Base-by-base conservation (phyloP, 805 yeast genomes). In the Spencermartinsiella europaea region DNA sequence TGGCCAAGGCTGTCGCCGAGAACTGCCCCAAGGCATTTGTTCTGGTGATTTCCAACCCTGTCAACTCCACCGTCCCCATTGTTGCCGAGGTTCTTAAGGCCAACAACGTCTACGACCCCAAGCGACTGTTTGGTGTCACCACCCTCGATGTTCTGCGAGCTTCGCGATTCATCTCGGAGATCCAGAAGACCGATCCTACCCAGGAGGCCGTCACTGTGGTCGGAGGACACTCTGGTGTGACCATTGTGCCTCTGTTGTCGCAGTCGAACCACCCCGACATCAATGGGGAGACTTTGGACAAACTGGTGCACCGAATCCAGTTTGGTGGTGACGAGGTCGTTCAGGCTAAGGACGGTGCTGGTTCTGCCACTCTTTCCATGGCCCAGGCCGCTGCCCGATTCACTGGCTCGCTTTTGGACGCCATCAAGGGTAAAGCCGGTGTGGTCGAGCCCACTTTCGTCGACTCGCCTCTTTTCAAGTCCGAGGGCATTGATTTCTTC, bases 151-250 rank as follows among this genome's bases (percentile, higher is more conserved):
- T 83, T 48, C 79, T 90, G 65, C 83, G 97, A 73, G 83, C 96
- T 51, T 81, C 93, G 48, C 79, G 91, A 72, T 90, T 87, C 75
- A 78, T 62, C 82, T 83, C 89, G 59, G 79, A 79, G 67, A 74
- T 68, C 68, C 78, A 62, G 76, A 77, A 55, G 57, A 80, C 88
- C 63, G 79, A 84, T 75, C 96, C 95, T 66, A 76, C 72, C 54
- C 70, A 75, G 57, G 95, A 85, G 76, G 73, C 69, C 57, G 86
- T 89, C 56, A 78, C 87, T 56, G 96, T 90, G 64, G 91, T 90
- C 56, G 97, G 97, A 68, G 97, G 97, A 61, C 97, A 89, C 81
- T 87, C 96, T 50, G 97, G 97, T 72, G 82, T 83, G 67, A 90
- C 97, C 69, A 89, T 89, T 70, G 95, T 89, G 52, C 97, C 97